These are phyloP conservation scores for Ascochyta viciae-villosae DNA, from an alignment of 2,329 filamentous ascomycete genomes.

Conservation along the genomic window DNA sequence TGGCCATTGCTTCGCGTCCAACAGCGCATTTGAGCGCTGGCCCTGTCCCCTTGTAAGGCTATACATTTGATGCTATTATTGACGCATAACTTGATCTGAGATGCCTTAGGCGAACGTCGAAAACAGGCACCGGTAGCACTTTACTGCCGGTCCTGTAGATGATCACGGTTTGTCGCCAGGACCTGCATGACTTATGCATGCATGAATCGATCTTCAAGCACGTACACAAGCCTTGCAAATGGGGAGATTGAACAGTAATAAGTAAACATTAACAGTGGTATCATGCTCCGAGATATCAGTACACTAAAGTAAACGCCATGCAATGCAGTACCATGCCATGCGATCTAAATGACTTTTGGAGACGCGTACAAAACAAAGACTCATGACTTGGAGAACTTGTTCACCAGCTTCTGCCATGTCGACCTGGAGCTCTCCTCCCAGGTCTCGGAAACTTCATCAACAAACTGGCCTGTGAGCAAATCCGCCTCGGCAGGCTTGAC, in stretches of 20 bases:
- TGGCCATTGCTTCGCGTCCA: not conserved
- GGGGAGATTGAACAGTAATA: not conserved
- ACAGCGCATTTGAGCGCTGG: not conserved
- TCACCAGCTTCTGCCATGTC: conserved; percentile 41
- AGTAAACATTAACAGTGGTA: conserved; percentile 17
- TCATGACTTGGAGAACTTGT: conserved; percentile 27
- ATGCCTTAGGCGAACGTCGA: not conserved
- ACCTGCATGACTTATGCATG: not conserved
- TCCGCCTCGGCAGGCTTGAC: conserved; percentile 53
- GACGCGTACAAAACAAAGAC: not conserved
- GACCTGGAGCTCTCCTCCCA: conserved; percentile 45
- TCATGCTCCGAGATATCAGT: conserved; percentile 10
- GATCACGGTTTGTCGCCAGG: not conserved
- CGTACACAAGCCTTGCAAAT: not conserved
- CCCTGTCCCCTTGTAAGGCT: conserved; percentile 2
- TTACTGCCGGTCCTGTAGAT: not conserved
- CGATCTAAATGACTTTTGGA: conserved; percentile 22
- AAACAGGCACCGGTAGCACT: not conserved
- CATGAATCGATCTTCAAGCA: not conserved
- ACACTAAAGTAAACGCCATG: conserved; percentile 24
- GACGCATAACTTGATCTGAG: not conserved
- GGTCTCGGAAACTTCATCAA: conserved; percentile 37
- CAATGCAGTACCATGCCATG: conserved; percentile 31
- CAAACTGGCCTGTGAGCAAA: conserved; percentile 50
- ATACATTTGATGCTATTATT: not conserved